These are phyloP conservation scores for Lolium perenne DNA, from an alignment of 176 grass and related monocot species.

Conservation along the genomic window DNA sequence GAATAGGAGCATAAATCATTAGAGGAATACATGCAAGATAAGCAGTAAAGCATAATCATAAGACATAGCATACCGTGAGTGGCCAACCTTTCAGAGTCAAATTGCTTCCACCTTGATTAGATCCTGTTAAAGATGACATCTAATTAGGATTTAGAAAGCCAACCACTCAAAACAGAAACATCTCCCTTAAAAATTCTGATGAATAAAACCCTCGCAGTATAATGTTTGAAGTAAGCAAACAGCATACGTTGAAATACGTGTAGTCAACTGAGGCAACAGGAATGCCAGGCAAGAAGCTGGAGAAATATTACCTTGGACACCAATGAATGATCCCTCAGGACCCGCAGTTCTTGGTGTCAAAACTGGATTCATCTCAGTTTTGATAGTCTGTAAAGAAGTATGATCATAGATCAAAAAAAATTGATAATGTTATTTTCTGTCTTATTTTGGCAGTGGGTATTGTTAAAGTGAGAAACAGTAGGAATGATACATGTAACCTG, in stretches of 20 bases:
- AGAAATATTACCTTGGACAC: conserved; percentile 69
- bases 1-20: neutral
- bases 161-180: neutral
- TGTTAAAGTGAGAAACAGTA: conserved; percentile 10
- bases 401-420: conserved; percentile 21
- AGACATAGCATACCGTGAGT: conserved; percentile 62
- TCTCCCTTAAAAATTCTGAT: neutral
- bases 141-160: conserved; percentile 30
- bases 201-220: neutral
- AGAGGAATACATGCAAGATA: conserved; percentile 7
- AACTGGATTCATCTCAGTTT: conserved; percentile 71
- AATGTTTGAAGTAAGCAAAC: neutral
- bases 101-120: conserved; percentile 78
- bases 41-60: conserved; percentile 17
- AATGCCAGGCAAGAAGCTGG: conserved; percentile 26
- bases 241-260: conserved; percentile 14
- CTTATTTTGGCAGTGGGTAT: conserved; percentile 5
- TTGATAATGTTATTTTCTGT: neutral
- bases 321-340: conserved; percentile 73
- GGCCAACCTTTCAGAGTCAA: conserved; percentile 91
- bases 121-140: conserved; percentile 47
- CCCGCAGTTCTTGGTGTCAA: conserved; percentile 67
- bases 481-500: conserved; percentile 50
- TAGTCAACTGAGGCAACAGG: conserved; percentile 13
- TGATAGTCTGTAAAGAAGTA: conserved; percentile 62